Evolutionary conservation across 2,329 filamentous ascomycete genomes (phyloP), one percentile per base, ranked within the genome.

Genomic region (Arachnomyces sp.): DNA sequence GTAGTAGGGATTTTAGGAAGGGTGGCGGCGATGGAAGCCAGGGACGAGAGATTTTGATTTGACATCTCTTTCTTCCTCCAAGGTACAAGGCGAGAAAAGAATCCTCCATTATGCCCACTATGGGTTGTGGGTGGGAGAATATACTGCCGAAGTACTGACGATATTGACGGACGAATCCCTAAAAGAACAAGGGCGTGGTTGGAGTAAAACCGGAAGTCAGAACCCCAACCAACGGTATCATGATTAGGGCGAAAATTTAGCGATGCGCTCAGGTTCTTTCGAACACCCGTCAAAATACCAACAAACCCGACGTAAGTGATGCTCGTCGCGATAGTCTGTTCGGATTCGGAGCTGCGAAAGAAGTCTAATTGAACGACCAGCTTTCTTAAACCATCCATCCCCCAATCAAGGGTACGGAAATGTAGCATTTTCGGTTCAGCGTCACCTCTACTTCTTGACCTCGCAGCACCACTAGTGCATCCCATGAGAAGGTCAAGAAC

Each of bases 401-500:
- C 64, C 73, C 73, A 76, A 44, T 77, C 74, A 12, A 77, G 50
- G 2, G 64, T 68, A 2, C 66, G 54, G 44, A 68, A 68, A 52
- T 60, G 56, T 8, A 64, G 43, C 56, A 64, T 61, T 42, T 45
- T 57, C 1, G 38, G 43, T 13, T 40, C 39, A 5, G 40, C 42
- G 11, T 50, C 42, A 4, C 44, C 44, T 9, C 32, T 21, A 15
- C 51, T 44, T 28, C 48, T 40, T 3, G 47, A 47, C 30, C 53
- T 52, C 2, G 58, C 60, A 12, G 67, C 75, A 15, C 75, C 75
- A 44, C 75, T 80, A 1, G 79, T 82, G 53, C 80, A 84, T 2
- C 79, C 80, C 59, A 84, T 72, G 28, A 84, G 62, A 4, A 75
- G 60, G 50, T 84, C 80, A 1, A 84, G 63, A 2, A 82, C 58